Evolutionary conservation across 176 grass and related monocot species (phyloP).

Genomic region (Rhynchospora pubera): DNA sequence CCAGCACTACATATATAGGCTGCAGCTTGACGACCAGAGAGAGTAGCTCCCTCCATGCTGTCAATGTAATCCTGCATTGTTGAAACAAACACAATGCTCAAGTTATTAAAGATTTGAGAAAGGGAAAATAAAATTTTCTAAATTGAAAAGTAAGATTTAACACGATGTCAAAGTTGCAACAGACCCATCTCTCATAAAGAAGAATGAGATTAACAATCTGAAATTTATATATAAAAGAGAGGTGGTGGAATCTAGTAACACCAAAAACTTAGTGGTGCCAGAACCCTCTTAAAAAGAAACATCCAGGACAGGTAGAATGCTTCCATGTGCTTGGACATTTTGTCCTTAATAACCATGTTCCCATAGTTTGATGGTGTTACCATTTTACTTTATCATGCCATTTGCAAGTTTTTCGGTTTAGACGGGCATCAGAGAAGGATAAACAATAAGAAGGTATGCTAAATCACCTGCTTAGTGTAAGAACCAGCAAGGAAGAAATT

Average conservation of each 20-base stretch:
- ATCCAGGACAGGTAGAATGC: neutral
- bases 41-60: slow-evolving; percentile 99
- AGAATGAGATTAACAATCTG: too few relatives aligned
- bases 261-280: too few relatives aligned
- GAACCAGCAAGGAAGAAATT: slow-evolving; percentile 97
- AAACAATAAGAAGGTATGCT: neutral
- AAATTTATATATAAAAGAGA: too few relatives aligned
- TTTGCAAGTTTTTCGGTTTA: neutral
- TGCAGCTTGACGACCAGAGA: slow-evolving; percentile 68
- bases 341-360: neutral
- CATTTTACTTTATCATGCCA: slow-evolving; percentile 7
- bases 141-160: too few relatives aligned
- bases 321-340: neutral
- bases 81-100: neutral
- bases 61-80: slow-evolving; percentile 90
- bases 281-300: too few relatives aligned
- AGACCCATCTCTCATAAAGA: too few relatives aligned
- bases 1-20: slow-evolving; percentile 75
- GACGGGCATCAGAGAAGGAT: neutral
- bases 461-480: slow-evolving; percentile 92
- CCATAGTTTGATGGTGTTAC: neutral
- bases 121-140: too few relatives aligned
- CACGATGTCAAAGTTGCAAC: too few relatives aligned
- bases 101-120: neutral
- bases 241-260: too few relatives aligned